Conservation (phyloP, 805 yeast genomes). For the Pichia manshurica region DNA sequence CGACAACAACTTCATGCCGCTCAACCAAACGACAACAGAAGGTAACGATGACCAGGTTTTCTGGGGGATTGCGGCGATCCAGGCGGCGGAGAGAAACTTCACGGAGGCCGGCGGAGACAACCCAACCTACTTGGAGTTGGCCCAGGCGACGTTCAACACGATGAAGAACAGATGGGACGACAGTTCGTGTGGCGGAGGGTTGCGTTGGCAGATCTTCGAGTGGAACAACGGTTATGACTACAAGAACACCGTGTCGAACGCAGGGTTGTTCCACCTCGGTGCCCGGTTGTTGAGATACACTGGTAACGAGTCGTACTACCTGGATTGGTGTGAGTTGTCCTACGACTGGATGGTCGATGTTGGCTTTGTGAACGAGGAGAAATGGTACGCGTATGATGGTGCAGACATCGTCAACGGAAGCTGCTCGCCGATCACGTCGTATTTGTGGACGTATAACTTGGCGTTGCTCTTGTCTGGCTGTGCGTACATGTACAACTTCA, state of each 20-base stretch:
- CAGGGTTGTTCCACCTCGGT: constrained; percentile 79
- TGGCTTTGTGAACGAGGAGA: constrained; percentile 39
- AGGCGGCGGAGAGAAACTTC: constrained; percentile 86
- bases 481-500: constrained; percentile 73
- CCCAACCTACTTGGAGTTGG: constrained; percentile 76
- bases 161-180: constrained; percentile 88
- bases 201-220: constrained; percentile 92
- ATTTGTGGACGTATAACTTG: constrained; percentile 84
- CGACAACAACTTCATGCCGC: constrained; percentile 74
- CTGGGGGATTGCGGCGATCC: constrained; percentile 93
- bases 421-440: constrained; percentile 53
- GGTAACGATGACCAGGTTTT: constrained; percentile 98
- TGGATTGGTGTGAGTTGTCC: constrained; percentile 65
- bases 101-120: constrained; percentile 54
- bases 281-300: constrained; percentile 85
- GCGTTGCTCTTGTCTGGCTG: constrained; percentile 75
- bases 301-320: constrained; percentile 57
- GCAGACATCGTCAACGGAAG: constrained; percentile 47
- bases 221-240: constrained; percentile 95
- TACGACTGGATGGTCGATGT: constrained; percentile 75
- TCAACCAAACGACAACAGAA: constrained; percentile 84
- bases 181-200: constrained; percentile 72
- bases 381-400: constrained; percentile 61
- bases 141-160: constrained; percentile 86
- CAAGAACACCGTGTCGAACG: constrained; percentile 88